Conservation (phyloP, 345 rosid genomes). For the Limnanthes douglasii region DNA sequence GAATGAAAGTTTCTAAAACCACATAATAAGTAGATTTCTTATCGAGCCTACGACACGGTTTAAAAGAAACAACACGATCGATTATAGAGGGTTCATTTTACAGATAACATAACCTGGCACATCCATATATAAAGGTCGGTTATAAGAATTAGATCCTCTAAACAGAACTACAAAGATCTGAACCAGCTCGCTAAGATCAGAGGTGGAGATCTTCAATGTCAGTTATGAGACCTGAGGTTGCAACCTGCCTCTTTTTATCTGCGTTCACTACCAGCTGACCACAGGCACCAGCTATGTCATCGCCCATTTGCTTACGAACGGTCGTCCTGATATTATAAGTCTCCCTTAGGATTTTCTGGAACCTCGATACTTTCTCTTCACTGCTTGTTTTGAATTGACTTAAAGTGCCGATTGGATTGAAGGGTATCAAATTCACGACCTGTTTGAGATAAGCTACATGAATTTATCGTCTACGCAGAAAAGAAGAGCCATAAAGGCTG, state of each 20-base stretch:
- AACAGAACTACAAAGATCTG: no score
- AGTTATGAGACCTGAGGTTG: slow-evolving; percentile 15
- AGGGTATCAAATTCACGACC: slow-evolving; percentile 93
- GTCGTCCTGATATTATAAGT: slow-evolving; percentile 68
- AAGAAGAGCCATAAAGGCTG: not conserved
- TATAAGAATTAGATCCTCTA: no score
- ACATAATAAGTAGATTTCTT: no score
- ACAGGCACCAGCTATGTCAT: slow-evolving; percentile 89
- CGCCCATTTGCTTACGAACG: slow-evolving; percentile 80
- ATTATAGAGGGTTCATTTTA: no score
- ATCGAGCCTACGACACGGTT: no score
- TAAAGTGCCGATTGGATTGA: slow-evolving; percentile 65
- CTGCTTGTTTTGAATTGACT: slow-evolving; percentile 57
- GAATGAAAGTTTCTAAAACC: no score
- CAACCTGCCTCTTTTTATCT: slow-evolving; percentile 19
- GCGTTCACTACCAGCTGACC: slow-evolving; percentile 85
- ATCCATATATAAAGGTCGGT: no score
- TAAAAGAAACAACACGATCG: no score
- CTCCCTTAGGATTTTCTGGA: slow-evolving; percentile 77
- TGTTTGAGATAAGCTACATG: slow-evolving; percentile 14
- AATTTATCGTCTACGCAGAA: not conserved
- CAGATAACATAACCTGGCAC: no score
- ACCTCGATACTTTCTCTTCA: slow-evolving; percentile 37
- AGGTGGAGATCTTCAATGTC: slow-evolving; percentile 90
- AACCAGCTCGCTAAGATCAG: no score